Base-by-base conservation (phyloP, 2,329 filamentous ascomycete species). In the Pseudonectria buxi region DNA sequence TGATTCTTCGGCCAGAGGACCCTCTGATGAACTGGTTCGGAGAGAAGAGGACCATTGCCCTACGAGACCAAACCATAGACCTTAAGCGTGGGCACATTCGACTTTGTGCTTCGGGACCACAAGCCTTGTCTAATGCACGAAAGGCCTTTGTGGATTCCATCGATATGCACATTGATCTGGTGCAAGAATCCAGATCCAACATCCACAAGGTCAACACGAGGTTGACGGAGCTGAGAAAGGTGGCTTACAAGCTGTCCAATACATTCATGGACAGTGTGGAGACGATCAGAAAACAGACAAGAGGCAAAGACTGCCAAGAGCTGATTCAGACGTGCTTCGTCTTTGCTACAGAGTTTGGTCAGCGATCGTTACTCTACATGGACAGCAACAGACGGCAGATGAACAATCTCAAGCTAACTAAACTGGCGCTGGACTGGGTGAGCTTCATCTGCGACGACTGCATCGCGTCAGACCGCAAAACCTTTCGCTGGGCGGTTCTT, bases 191-290 rank as follows among this genome's bases (percentile, higher is more conserved):
- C 53, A 77, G 92, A 47, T 94, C 92, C 14, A 96, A 95, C 56
- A 73, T 98, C 26, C 84, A 86, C 44, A 86, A 94, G 49, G 92
- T 98, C 48, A 94, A 96, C 55, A 69, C 81, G 33, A 85, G 94
- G 57, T 68, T 98, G 45, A 90, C 87, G 51, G 94, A 94, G 58
- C 95, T 95, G 51, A 89, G 94, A 52, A 88, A 89, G 58, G 94
- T 94, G 3, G 87, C 90, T 3, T 96, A 94, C 69, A 95, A 94
- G 61, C 72, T 98, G 28, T 95, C 88, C 33, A 96, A 95, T 63
- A 87, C 88, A 6, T 96, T 98, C 62, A 95, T 98, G 87, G 90
- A 96, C 61, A 95, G 88, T 56, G 92, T 98, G 29, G 87, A 94
- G 57, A 87, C 86, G 44, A 92, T 98, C 45, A 77, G 88, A 45